A percentile compares a stretch with the other conserved stretches of the same genome.
phyloP scores from a whole-genome alignment of 2,329 filamentous ascomycete genomes.

The Colletotrichum lentis region DNA sequence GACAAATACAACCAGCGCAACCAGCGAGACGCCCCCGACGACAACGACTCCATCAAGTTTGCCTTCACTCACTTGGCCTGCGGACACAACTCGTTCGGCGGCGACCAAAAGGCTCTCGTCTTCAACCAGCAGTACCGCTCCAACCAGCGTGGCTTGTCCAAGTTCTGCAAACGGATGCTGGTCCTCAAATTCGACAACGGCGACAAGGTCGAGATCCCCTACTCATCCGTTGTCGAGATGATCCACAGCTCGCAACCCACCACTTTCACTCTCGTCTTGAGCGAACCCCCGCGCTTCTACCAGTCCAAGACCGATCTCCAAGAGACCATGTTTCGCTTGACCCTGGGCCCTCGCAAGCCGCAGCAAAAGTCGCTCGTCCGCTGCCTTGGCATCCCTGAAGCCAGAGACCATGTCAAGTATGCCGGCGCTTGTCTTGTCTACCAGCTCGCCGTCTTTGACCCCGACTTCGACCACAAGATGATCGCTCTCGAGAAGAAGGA shows the following conservation, averaged over 20 bases:
- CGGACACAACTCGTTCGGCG: conserved; percentile 57
- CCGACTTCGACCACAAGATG: conserved; percentile 41
- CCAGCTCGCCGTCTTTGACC: conserved; percentile 45
- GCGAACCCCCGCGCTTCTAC: conserved; percentile 61
- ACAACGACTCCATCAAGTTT: conserved; percentile 40
- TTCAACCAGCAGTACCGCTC: conserved; percentile 55
- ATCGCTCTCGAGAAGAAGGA: conserved; percentile 41
- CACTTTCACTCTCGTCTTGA: conserved; percentile 60
- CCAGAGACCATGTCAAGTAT: conserved; percentile 46
- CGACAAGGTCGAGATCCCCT: conserved; percentile 52
- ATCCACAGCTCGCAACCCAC: conserved; percentile 49
- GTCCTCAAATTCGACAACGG: conserved; percentile 47
- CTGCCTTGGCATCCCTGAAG: conserved; percentile 39
- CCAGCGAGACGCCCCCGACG: conserved; percentile 27
- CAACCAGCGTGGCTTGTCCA: conserved; percentile 48
- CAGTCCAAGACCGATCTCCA: background rate
- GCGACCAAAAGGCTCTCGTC: conserved; percentile 44
- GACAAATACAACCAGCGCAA: conserved; percentile 42
- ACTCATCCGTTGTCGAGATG: conserved; percentile 57
- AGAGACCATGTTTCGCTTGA: background rate
- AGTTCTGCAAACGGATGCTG: conserved; percentile 55
- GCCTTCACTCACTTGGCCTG: conserved; percentile 46
- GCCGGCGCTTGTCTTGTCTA: conserved; percentile 57
- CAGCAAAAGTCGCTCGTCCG: conserved; percentile 3
- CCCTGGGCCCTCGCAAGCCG: background rate